phyloP scores from a whole-genome alignment of 2,329 filamentous ascomycete genomes.

The Byssoonygena ceratinophila region DNA sequence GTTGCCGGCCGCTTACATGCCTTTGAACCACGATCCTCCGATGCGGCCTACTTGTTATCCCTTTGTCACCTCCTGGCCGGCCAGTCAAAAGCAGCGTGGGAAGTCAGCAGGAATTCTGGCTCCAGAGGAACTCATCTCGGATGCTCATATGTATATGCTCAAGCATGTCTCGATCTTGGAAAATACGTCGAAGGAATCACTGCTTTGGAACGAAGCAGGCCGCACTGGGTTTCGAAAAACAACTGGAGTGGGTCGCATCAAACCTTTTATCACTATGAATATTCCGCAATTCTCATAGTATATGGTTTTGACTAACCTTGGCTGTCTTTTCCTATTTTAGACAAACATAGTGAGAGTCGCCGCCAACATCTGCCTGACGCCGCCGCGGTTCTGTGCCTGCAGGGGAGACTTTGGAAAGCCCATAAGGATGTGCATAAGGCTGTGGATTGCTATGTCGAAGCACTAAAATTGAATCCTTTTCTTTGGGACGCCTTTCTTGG shows the following conservation, averaged over 20 bases:
- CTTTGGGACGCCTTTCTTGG: slow-evolving; percentile 96
- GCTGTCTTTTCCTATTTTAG: slow-evolving; percentile 27
- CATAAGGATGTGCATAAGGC: slow-evolving; percentile 74
- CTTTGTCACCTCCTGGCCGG: slow-evolving; percentile 76
- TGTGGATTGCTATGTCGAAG: slow-evolving; percentile 74
- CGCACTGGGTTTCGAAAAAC: slow-evolving; percentile 64
- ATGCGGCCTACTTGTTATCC: slow-evolving; percentile 72
- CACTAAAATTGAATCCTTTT: slow-evolving; percentile 81
- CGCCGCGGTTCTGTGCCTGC: slow-evolving; percentile 67
- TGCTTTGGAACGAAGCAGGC: slow-evolving; percentile 70
- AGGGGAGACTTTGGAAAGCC: slow-evolving; percentile 77
- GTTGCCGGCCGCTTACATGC: slow-evolving; percentile 78
- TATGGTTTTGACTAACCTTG: too few species aligned
- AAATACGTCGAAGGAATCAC: slow-evolving; percentile 69
- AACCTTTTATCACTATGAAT: not conserved
- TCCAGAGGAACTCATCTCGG: slow-evolving; percentile 66
- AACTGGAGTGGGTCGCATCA: slow-evolving; percentile 55
- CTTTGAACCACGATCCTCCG: slow-evolving; percentile 68
- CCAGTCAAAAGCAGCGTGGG: slow-evolving; percentile 75
- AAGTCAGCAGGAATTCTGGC: slow-evolving; percentile 62
- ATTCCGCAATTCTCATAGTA: too few species aligned
- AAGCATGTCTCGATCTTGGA: slow-evolving; percentile 71
- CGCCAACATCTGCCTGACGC: slow-evolving; percentile 71
- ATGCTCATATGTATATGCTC: slow-evolving; percentile 84
- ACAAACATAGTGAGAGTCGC: slow-evolving; percentile 63